Percentiles rank a stretch among this genome's conserved stretches.
Conservation (phyloP, 2,329 filamentous ascomycete genomes). For the Zasmidium cellare region DNA sequence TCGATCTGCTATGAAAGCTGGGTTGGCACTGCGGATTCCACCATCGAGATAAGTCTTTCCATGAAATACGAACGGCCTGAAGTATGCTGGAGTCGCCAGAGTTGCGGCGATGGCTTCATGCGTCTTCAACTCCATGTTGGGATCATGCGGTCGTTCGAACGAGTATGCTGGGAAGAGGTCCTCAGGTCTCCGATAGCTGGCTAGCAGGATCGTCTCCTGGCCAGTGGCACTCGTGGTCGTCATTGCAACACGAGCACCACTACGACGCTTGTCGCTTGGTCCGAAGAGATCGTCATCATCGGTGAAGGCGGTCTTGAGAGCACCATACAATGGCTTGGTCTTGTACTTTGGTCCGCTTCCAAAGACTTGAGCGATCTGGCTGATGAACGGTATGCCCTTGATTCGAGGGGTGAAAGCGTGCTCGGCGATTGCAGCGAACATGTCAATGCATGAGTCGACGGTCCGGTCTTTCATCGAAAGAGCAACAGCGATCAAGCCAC, state of each 20-base stretch:
- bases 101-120: constrained; percentile 57
- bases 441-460: constrained; percentile 40
- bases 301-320: constrained; percentile 42
- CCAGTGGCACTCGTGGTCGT: constrained; percentile 44
- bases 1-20: constrained; percentile 51
- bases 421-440: constrained; percentile 41
- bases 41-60: constrained; percentile 53
- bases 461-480: constrained; percentile 41
- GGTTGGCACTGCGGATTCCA: constrained; percentile 53
- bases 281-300: constrained; percentile 34
- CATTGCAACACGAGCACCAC: constrained; percentile 42
- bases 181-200: constrained; percentile 47
- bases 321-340: constrained; percentile 35
- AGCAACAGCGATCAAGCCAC: constrained; percentile 47
- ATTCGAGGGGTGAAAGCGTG: constrained; percentile 45
- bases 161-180: constrained; percentile 34
- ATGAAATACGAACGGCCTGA: constrained; percentile 53
- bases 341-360: constrained; percentile 35
- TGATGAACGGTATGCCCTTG: constrained; percentile 37
- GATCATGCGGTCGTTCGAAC: constrained; percentile 43
- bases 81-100: constrained; percentile 51
- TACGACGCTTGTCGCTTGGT: constrained; percentile 22
- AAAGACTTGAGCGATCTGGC: constrained; percentile 29
- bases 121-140: constrained; percentile 44
- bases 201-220: constrained; percentile 42